Evolutionary conservation across 306 rosid species (phyloP).

Genomic region (Casuarina cunninghamiana): DNA sequence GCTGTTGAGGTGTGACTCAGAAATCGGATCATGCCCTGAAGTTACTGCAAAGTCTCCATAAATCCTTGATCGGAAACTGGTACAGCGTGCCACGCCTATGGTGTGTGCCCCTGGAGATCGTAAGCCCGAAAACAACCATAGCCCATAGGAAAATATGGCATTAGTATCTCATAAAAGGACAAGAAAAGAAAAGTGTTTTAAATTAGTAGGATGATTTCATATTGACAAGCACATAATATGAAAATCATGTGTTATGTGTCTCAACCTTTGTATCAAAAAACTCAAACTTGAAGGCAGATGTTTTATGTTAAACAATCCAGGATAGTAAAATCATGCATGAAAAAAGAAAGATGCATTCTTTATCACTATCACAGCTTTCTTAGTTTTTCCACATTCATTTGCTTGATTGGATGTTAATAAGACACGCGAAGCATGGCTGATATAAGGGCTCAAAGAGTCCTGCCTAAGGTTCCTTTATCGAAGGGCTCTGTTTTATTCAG

Average conservation of each 20-base stretch:
- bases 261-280: too few relatives aligned
- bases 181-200: neutral
- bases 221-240: too few relatives aligned
- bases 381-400: too few relatives aligned
- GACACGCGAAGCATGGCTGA: neutral
- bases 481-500: neutral
- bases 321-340: too few relatives aligned
- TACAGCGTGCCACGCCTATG: slow-evolving; percentile 77
- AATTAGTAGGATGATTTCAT: neutral
- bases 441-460: neutral
- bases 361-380: too few relatives aligned
- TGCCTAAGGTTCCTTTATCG: neutral
- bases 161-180: too few relatives aligned
- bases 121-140: neutral
- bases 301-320: too few relatives aligned
- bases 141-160: neutral
- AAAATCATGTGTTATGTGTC: too few relatives aligned
- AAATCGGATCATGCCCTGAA: slow-evolving; percentile 45
- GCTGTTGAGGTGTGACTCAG: slow-evolving; percentile 40
- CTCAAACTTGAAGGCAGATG: too few relatives aligned
- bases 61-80: slow-evolving; percentile 58
- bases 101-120: slow-evolving; percentile 83
- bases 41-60: slow-evolving; percentile 56
- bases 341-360: too few relatives aligned
- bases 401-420: neutral